Evolutionary conservation across 2,329 filamentous ascomycete genomes (phyloP), one percentile per base, ranked within the genome.

Genomic region (Scolecobasidium constrictum): DNA sequence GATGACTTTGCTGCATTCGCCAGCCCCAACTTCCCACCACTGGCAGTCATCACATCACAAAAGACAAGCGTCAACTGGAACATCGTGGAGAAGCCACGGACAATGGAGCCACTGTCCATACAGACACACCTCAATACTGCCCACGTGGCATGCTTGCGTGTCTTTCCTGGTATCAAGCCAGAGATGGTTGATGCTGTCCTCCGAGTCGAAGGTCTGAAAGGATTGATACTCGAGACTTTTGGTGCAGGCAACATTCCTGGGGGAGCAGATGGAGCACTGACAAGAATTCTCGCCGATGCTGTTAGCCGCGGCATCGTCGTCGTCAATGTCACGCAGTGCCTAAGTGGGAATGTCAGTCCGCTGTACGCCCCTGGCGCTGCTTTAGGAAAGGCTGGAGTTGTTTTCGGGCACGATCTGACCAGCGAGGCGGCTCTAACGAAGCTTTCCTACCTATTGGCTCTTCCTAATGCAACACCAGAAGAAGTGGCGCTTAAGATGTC

Each of bases 161-260:
- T 94, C 49, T 94, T 94, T 61, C 88, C 88, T 0, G 88, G 88
- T 22, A 93, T 95, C 64, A 84, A 84, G 59, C 83, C 87, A n/a
- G 82, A 87, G 56, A 93, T 94, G 84, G 74, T 95, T 22, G 86
- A 92, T 56, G 82, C 83, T 1, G 86, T 94, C 13, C 69, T 94
- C 46, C 74, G 74, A 35, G 67, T 87, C 22, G 78, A 85, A n/a
- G 78, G 78, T 37, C 71, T 95, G 12, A 77, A 79, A 38, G 88
- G 88, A 2, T 71, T 94, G 39, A 79, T 95, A 31, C 73, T 95
- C 35, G 87, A 94, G 64, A 94, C 87, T 0, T 94, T 94, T 60
- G 88, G 88, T 46, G 87, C 92, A 58, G 88, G 88, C 44, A 95
- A 94, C 62, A 83, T 88, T 9, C 88, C 88, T 3, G 83, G 82